These are phyloP conservation scores for Bipolaris oryzae DNA, from an alignment of 2,329 filamentous ascomycete genomes.

Conservation along the genomic window DNA sequence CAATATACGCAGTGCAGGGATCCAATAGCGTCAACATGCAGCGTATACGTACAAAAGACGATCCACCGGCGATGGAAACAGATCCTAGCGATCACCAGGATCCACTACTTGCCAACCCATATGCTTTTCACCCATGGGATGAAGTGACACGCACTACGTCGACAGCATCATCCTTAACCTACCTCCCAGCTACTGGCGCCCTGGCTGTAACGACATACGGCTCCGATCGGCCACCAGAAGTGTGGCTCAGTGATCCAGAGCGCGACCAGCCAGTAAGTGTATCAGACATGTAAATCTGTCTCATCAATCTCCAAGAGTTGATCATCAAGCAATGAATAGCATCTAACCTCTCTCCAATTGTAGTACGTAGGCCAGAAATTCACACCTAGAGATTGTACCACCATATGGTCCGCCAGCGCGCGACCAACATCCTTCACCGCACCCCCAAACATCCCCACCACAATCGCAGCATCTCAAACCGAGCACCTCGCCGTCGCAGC, in stretches of 20 bases:
- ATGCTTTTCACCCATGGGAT: slow-evolving; percentile 32
- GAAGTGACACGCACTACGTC: slow-evolving; percentile 34
- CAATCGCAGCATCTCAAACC: slow-evolving; percentile 24
- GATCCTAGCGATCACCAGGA: slow-evolving; percentile 2
- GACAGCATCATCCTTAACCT: slow-evolving; percentile 38
- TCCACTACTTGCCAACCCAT: slow-evolving; percentile 10
- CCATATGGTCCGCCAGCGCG: slow-evolving; percentile 38
- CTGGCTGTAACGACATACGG: slow-evolving; percentile 42
- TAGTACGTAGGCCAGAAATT: slow-evolving; percentile 36
- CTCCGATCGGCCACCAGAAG: slow-evolving; percentile 33
- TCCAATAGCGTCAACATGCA: slow-evolving; percentile 31
- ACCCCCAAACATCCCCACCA: slow-evolving; percentile 16
- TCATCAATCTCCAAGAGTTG: not conserved
- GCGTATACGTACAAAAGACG: slow-evolving; percentile 7
- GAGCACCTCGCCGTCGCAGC: slow-evolving; percentile 44
- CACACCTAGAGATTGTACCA: slow-evolving; percentile 29
- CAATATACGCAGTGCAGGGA: slow-evolving; percentile 32
- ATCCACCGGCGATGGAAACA: slow-evolving; percentile 7
- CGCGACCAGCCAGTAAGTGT: slow-evolving; percentile 27
- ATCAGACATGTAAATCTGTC: not conserved
- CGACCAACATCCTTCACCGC: slow-evolving; percentile 26
- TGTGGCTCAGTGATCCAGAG: slow-evolving; percentile 36
- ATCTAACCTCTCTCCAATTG: not conserved
- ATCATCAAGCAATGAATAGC: not conserved
- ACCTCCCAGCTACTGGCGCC: slow-evolving; percentile 35